Percentiles rank a stretch among this genome's conserved stretches.
phyloP scores from a whole-genome alignment of 306 rosid species.

The Acacia crassicarpa region DNA sequence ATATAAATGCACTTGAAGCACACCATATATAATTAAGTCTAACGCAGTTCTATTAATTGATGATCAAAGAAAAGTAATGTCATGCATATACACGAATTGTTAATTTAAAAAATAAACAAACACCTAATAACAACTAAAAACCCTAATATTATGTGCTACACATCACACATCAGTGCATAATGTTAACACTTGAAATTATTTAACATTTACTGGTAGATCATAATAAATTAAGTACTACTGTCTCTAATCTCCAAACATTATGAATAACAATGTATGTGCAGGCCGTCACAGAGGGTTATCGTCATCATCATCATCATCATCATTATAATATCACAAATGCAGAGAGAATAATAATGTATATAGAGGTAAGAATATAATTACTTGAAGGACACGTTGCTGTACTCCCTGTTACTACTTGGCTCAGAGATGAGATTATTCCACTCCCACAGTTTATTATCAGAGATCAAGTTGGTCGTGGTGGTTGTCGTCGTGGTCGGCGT shows the following conservation, averaged over 20 bases:
- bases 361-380: slow-evolving; percentile 32
- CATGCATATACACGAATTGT: not conserved
- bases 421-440: slow-evolving; percentile 90
- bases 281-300: not conserved
- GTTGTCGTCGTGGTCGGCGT: not conserved
- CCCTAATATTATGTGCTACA: slow-evolving; percentile 13
- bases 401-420: slow-evolving; percentile 41
- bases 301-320: not conserved
- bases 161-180: not conserved
- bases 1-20: not conserved
- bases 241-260: not conserved
- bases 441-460: slow-evolving; percentile 84
- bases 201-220: slow-evolving; percentile 18
- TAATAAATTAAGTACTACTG: not conserved
- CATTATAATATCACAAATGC: not conserved
- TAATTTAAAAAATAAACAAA: not conserved
- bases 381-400: slow-evolving; percentile 74
- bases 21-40: not conserved
- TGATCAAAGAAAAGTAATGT: not conserved
- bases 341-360: not conserved
- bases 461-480: slow-evolving; percentile 37
- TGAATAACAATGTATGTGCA: slow-evolving; percentile 40
- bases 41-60: not conserved
- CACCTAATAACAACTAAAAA: not conserved
- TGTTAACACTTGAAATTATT: slow-evolving; percentile 25